Conservation (phyloP, 192 early-diverging fungal species). For the Backusella liffmaniae region DNA sequence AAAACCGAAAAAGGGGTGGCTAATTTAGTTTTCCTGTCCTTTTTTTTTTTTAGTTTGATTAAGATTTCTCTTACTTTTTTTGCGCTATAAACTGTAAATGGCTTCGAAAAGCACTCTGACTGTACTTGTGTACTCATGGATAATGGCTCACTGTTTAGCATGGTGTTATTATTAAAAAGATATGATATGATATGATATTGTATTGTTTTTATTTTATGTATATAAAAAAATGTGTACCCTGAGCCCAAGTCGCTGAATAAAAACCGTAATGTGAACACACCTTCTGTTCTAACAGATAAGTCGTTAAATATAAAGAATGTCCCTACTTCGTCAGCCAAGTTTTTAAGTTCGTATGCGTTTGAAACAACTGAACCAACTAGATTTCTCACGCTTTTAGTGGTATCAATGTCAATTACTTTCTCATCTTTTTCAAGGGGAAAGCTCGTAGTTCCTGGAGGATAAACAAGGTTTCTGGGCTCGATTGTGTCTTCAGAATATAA, state of each 20-base stretch:
- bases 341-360: slow-evolving; percentile 49
- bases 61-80: slow-evolving; percentile 60
- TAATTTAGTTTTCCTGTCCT: neutral
- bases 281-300: slow-evolving; percentile 68
- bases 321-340: slow-evolving; percentile 52
- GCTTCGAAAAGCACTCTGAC: slow-evolving; percentile 40
- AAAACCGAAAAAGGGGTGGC: neutral
- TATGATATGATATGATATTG: slow-evolving; percentile 6
- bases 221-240: neutral
- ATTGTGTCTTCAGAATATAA: slow-evolving; percentile 51
- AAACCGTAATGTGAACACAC: slow-evolving; percentile 65
- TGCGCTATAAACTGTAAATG: slow-evolving; percentile 84
- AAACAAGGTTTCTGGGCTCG: slow-evolving; percentile 53
- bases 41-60: neutral
- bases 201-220: neutral
- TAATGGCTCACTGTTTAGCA: slow-evolving; percentile 43
- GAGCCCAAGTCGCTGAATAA: slow-evolving; percentile 55
- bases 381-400: slow-evolving; percentile 49
- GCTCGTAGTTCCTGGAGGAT: slow-evolving; percentile 34
- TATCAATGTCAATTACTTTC: slow-evolving; percentile 7
- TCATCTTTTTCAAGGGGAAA: neutral
- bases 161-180: slow-evolving; percentile 12
- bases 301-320: slow-evolving; percentile 76
- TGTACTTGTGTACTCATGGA: slow-evolving; percentile 68
- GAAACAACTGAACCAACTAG: slow-evolving; percentile 56